Conservation (phyloP, 306 rosid species). For the Vigna trinervia region DNA sequence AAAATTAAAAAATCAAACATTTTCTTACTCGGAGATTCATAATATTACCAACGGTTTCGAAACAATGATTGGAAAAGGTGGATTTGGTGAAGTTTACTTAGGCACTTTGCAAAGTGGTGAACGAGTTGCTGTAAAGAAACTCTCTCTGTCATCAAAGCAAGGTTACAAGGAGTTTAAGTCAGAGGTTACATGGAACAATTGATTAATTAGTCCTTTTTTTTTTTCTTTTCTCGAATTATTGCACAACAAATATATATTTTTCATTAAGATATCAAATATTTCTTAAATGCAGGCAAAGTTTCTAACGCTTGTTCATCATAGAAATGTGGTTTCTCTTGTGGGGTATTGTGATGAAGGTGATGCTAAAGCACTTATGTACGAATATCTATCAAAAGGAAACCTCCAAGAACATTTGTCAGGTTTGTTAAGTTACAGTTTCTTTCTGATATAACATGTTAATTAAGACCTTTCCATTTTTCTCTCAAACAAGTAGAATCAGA, state of each 20-base stretch:
- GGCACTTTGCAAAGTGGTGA: slow-evolving; percentile 32
- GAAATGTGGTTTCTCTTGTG: slow-evolving; percentile 52
- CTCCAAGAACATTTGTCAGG: slow-evolving; percentile 50
- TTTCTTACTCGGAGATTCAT: neutral
- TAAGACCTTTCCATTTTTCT: too few relatives aligned
- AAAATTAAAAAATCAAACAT: slow-evolving; percentile 8
- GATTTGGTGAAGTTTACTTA: slow-evolving; percentile 52
- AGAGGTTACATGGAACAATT: slow-evolving; percentile 12
- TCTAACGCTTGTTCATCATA: slow-evolving; percentile 54
- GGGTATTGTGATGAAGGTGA: slow-evolving; percentile 49
- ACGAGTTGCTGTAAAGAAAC: slow-evolving; percentile 47
- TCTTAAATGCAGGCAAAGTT: slow-evolving; percentile 47
- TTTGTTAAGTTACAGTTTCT: neutral
- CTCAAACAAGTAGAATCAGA: too few relatives aligned
- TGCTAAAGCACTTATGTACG: slow-evolving; percentile 37
- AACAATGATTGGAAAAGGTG: slow-evolving; percentile 49
- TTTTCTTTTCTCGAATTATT: neutral
- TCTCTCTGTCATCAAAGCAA: slow-evolving; percentile 42
- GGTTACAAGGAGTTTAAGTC: slow-evolving; percentile 44
- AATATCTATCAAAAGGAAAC: slow-evolving; percentile 36
- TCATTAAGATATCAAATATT: neutral
- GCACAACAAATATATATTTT: neutral
- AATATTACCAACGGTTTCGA: slow-evolving; percentile 36
- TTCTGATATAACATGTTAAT: too few relatives aligned
- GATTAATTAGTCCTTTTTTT: neutral